phyloP scores from a whole-genome alignment of 345 rosid genomes.

The Murraya paniculata region DNA sequence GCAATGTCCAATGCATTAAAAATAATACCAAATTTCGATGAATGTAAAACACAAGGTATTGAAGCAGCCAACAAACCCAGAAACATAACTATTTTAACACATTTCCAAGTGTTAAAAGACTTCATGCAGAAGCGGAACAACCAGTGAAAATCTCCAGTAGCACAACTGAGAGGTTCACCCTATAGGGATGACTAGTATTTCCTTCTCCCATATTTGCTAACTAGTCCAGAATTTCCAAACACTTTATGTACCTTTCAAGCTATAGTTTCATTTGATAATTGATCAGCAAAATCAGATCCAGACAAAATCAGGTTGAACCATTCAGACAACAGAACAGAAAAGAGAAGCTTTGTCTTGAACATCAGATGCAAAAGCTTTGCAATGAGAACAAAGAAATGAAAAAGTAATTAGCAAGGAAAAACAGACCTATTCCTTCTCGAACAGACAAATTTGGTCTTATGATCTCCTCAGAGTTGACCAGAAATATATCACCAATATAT shows the following conservation, averaged over 20 bases:
- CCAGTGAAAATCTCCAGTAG: neutral
- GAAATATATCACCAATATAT: conserved; percentile 78
- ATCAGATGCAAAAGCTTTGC: neutral
- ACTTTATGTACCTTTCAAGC: neutral
- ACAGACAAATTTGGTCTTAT: conserved; percentile 82
- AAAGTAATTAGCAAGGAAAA: neutral
- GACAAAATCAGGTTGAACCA: neutral
- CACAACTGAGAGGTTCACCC: neutral
- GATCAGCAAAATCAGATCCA: neutral
- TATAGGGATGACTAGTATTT: neutral
- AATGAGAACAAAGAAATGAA: neutral
- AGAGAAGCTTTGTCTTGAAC: neutral
- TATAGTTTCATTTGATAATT: neutral
- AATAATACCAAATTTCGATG: neutral
- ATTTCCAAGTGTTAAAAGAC: neutral
- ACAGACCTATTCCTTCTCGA: conserved; percentile 87
- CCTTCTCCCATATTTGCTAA: neutral
- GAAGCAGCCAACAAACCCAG: neutral
- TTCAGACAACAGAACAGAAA: neutral
- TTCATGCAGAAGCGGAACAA: neutral
- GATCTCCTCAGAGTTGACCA: conserved; percentile 74
- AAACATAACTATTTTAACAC: neutral
- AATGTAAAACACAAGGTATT: neutral
- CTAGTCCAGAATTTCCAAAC: neutral
- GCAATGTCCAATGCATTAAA: neutral